Evolutionary conservation across 768 basidiomycete genomes (phyloP).

Genomic region (Rubroboletus satanas): DNA sequence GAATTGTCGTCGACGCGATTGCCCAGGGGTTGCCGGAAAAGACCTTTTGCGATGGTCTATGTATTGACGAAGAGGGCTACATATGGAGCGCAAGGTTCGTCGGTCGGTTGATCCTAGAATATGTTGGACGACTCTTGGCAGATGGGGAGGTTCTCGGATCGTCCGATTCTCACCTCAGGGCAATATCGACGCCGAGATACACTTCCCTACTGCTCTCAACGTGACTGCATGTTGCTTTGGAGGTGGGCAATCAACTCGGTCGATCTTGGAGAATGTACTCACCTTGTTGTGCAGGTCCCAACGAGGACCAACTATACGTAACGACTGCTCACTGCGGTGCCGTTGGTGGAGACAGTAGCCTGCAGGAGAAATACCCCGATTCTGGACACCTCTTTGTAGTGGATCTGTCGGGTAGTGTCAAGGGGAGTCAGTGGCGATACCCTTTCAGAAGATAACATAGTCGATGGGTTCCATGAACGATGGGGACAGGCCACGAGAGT

Average conservation of each 20-base stretch:
- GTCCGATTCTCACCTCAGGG: slow-evolving; percentile 55
- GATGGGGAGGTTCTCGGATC: slow-evolving; percentile 63
- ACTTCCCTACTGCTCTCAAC: slow-evolving; percentile 59
- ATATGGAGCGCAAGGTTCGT: slow-evolving; percentile 58
- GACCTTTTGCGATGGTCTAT: slow-evolving; percentile 63
- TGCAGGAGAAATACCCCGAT: slow-evolving; percentile 31
- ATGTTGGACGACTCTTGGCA: slow-evolving; percentile 19
- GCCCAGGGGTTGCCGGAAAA: slow-evolving; percentile 47
- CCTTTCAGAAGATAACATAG: slow-evolving; percentile 19
- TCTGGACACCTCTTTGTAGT: slow-evolving; percentile 36
- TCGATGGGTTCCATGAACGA: not conserved
- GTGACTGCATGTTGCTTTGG: slow-evolving; percentile 71
- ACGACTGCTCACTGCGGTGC: slow-evolving; percentile 54
- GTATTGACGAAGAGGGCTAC: slow-evolving; percentile 58
- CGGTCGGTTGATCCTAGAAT: slow-evolving; percentile 19
- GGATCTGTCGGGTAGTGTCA: slow-evolving; percentile 26
- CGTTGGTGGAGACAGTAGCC: slow-evolving; percentile 47
- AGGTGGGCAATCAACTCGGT: slow-evolving; percentile 15
- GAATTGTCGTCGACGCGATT: slow-evolving; percentile 55
- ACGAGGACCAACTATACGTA: slow-evolving; percentile 61
- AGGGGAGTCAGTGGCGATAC: slow-evolving; percentile 24
- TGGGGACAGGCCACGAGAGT: not conserved
- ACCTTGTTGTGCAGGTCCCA: slow-evolving; percentile 39
- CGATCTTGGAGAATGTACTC: slow-evolving; percentile 1
- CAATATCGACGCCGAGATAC: slow-evolving; percentile 49